phyloP scores from a whole-genome alignment of 2,329 filamentous ascomycete species.

The Nemania diffusa region DNA sequence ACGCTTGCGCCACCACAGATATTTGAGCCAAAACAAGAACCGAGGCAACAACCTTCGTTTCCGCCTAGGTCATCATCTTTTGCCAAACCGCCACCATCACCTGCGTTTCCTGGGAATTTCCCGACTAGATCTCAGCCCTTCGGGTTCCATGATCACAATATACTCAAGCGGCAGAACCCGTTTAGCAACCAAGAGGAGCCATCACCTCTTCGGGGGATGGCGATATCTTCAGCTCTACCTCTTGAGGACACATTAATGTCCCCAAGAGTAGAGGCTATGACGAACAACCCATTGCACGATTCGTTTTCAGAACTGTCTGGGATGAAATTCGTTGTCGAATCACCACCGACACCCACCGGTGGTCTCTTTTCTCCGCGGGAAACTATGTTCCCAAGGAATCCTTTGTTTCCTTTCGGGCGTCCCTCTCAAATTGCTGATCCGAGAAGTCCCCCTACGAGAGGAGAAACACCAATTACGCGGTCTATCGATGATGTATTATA shows the following conservation, averaged over 20 bases:
- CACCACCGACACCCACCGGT: constrained; percentile 62
- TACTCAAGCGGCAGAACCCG: constrained; percentile 42
- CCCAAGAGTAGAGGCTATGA: constrained; percentile 78
- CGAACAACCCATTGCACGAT: constrained; percentile 71
- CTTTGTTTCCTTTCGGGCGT: constrained; percentile 62
- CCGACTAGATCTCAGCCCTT: constrained; percentile 52
- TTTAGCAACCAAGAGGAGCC: constrained; percentile 36
- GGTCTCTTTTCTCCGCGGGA: constrained; percentile 65
- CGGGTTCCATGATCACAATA: constrained; percentile 55
- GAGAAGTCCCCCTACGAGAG: constrained; percentile 77
- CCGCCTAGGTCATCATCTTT: constrained; percentile 46
- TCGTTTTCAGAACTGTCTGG: constrained; percentile 56
- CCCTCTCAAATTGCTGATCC: constrained; percentile 70
- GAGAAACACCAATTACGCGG: constrained; percentile 78
- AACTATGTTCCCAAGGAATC: constrained; percentile 64
- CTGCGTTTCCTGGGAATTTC: constrained; percentile 58
- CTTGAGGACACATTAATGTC: constrained; percentile 72
- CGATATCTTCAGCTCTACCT: constrained; percentile 51
- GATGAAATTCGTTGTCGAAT: constrained; percentile 64
- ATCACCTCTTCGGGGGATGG: constrained; percentile 49
- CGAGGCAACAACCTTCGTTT: constrained; percentile 33
- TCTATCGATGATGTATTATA: constrained; percentile 83
- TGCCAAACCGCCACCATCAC: constrained; percentile 48
- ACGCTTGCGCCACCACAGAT: constrained; percentile 53
- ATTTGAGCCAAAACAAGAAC: constrained; percentile 43